phyloP scores from a whole-genome alignment of 2,329 filamentous ascomycete genomes.

The Hysterium pulicare region DNA sequence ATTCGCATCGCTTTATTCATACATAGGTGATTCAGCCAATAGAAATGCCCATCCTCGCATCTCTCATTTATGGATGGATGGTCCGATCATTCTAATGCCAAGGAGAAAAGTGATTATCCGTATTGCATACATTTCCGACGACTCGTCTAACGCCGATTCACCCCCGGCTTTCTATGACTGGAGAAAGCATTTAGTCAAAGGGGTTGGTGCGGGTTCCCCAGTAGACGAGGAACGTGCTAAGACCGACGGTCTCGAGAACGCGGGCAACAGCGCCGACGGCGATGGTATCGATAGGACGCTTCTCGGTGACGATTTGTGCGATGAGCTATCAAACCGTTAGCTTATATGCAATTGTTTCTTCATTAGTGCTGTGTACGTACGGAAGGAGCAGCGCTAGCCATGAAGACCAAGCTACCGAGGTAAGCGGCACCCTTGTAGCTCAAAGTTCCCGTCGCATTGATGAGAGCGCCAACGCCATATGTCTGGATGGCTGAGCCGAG shows the following conservation, averaged over 20 bases:
- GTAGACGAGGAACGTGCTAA: slow-evolving; percentile 91
- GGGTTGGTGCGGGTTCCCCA: slow-evolving; percentile 96
- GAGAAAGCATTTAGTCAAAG: slow-evolving; percentile 76
- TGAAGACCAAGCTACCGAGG: slow-evolving; percentile 85
- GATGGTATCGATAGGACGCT: slow-evolving; percentile 85
- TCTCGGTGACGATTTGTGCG: slow-evolving; percentile 83
- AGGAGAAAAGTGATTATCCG: too few relatives aligned
- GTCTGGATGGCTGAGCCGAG: slow-evolving; percentile 84
- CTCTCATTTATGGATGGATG: too few relatives aligned
- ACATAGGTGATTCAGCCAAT: background rate
- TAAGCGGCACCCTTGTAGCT: slow-evolving; percentile 98
- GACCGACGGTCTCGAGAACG: slow-evolving; percentile 86
- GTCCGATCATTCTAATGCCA: background rate
- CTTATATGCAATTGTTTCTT: background rate
- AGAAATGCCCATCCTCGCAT: background rate
- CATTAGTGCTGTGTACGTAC: slow-evolving; percentile 52
- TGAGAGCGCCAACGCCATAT: slow-evolving; percentile 81
- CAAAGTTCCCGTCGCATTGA: slow-evolving; percentile 89
- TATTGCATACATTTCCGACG: too few relatives aligned
- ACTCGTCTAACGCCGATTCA: too few relatives aligned
- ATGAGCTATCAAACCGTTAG: slow-evolving; percentile 62
- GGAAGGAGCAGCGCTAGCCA: slow-evolving; percentile 80
- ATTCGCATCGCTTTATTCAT: background rate
- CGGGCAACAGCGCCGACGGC: slow-evolving; percentile 81
- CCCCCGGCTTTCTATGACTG: too few relatives aligned